Evolutionary conservation across 257 asterid species (phyloP).

Genomic region (Salvia rosmarinus): DNA sequence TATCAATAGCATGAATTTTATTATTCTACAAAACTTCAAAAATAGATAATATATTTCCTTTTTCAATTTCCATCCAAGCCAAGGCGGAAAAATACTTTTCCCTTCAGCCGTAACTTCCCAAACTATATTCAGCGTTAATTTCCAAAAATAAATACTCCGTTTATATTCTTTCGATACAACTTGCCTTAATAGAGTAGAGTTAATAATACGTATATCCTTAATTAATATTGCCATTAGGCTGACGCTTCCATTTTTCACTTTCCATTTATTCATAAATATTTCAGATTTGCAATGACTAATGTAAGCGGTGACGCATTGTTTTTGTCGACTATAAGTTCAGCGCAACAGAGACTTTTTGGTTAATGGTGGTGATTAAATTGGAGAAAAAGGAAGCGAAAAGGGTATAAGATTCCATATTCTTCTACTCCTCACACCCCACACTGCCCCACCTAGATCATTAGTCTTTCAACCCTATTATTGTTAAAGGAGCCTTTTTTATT

Average conservation of each 20-base stretch:
- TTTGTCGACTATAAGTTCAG: background rate
- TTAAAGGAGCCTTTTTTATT: constrained; percentile 13
- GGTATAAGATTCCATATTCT: constrained; percentile 17
- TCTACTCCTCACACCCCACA: background rate
- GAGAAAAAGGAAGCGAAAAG: background rate
- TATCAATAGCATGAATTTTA: no score
- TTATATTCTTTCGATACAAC: background rate
- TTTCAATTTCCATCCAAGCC: no score
- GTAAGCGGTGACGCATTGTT: constrained; percentile 40
- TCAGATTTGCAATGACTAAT: background rate
- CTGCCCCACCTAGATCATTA: constrained; percentile 25
- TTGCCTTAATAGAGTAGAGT: no score
- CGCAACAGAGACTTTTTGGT: background rate
- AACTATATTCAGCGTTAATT: no score
- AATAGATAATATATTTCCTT: no score
- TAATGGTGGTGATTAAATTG: background rate
- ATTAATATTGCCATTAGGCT: background rate
- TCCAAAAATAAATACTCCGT: no score
- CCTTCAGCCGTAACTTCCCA: no score
- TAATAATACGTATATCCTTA: background rate
- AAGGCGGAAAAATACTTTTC: no score
- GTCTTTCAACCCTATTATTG: constrained; percentile 36
- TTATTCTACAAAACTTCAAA: no score
- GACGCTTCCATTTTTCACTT: background rate
- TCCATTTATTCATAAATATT: background rate